Evolutionary conservation across 371 early-diverging fungal genomes (phyloP).

Genomic region (Mortierella sp.): DNA sequence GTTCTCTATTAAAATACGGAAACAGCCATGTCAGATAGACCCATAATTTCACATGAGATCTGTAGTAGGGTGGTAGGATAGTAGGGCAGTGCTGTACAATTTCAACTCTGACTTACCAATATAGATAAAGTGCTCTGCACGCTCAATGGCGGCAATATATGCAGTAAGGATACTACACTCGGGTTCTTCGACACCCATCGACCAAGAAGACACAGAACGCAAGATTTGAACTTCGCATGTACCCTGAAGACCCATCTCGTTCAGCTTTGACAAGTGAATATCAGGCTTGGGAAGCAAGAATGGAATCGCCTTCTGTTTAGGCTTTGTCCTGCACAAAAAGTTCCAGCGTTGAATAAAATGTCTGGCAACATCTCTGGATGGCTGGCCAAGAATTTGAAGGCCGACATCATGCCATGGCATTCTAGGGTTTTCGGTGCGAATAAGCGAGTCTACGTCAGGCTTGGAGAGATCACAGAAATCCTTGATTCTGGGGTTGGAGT

Average conservation of each 20-base stretch:
- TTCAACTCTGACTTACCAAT: slow-evolving; percentile 83
- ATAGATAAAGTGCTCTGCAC: slow-evolving; percentile 89
- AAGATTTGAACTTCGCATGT: slow-evolving; percentile 80
- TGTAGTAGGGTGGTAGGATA: too few species aligned
- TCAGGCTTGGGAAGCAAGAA: slow-evolving; percentile 85
- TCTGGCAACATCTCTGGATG: slow-evolving; percentile 86
- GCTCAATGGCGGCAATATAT: slow-evolving; percentile 82
- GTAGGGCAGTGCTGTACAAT: not conserved
- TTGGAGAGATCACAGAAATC: slow-evolving; percentile 75
- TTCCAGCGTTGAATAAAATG: slow-evolving; percentile 97
- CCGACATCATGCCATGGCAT: slow-evolving; percentile 98
- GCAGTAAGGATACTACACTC: slow-evolving; percentile 65
- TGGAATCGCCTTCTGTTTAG: slow-evolving; percentile 71
- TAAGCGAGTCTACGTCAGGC: slow-evolving; percentile 37
- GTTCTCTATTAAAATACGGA: slow-evolving; percentile 22
- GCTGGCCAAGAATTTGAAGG: slow-evolving; percentile 58
- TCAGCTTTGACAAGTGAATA: slow-evolving; percentile 70
- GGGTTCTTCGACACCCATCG: slow-evolving; percentile 67
- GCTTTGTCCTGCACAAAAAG: slow-evolving; percentile 80
- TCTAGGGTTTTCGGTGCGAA: slow-evolving; percentile 65
- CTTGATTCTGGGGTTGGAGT: slow-evolving; percentile 90
- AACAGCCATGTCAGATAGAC: not conserved
- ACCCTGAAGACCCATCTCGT: slow-evolving; percentile 73
- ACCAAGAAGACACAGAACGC: slow-evolving; percentile 80
- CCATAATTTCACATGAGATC: too few species aligned